Conservation (phyloP, 768 basidiomycete genomes). For the Agaricus bisporus region DNA sequence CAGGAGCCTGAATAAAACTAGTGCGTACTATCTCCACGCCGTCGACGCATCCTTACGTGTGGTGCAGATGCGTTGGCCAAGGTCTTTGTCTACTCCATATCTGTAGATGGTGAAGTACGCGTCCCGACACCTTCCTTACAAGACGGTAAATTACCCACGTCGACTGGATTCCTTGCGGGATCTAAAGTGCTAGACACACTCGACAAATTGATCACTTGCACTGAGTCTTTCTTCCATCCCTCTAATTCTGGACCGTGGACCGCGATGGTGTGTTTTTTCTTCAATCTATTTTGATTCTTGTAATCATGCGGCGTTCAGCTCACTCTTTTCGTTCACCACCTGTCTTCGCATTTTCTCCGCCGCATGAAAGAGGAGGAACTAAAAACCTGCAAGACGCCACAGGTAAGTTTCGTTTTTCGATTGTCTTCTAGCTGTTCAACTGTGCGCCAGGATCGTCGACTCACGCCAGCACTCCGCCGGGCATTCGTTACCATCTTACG, state of each 20-base stretch:
- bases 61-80: constrained; percentile 71
- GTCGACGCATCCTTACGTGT: constrained; percentile 5
- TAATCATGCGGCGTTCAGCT: constrained; percentile 30
- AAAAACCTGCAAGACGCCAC: constrained; percentile 72
- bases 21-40: constrained; percentile 29
- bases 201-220: constrained; percentile 83
- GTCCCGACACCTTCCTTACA: constrained; percentile 24
- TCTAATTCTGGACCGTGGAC: constrained; percentile 89
- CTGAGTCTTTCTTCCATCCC: constrained; percentile 94
- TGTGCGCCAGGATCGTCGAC: constrained; percentile 50
- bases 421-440: not conserved
- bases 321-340: constrained; percentile 64
- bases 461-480: constrained; percentile 76
- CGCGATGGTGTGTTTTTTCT: constrained; percentile 35
- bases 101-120: constrained; percentile 67
- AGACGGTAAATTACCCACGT: constrained; percentile 25
- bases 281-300: not conserved
- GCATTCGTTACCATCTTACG: constrained; percentile 77
- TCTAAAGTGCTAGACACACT: constrained; percentile 85
- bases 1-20: constrained; percentile 52
- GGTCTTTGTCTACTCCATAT: constrained; percentile 85
- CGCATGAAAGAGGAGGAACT: constrained; percentile 77
- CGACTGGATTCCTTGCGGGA: constrained; percentile 65
- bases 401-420: constrained; percentile 26
- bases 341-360: constrained; percentile 72